These are phyloP conservation scores for Kickxella alabastrina DNA, from an alignment of 192 early-diverging fungal genomes.

Conservation along the genomic window DNA sequence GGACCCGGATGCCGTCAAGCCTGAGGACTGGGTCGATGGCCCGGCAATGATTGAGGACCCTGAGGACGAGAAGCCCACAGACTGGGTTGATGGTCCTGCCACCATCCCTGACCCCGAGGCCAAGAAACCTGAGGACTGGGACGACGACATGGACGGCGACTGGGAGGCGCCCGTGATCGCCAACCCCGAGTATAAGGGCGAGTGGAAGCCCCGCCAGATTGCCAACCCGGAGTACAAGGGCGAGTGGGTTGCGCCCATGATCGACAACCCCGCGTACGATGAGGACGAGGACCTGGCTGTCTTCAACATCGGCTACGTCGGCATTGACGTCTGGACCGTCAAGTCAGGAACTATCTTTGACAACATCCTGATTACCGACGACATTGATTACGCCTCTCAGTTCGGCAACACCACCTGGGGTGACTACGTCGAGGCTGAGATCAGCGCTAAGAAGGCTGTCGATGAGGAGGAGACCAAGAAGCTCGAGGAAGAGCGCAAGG, in stretches of 20 bases:
- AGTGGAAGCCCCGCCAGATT: constrained; percentile 79
- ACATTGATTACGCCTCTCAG: constrained; percentile 70
- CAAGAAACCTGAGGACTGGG: constrained; percentile 87
- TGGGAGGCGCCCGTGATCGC: constrained; percentile 85
- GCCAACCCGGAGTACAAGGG: constrained; percentile 94
- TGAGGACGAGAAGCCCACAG: constrained; percentile 67
- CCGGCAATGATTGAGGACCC: constrained; percentile 67
- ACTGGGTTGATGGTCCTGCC: constrained; percentile 72
- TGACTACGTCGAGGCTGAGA: constrained; percentile 63
- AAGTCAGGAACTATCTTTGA: constrained; percentile 87
- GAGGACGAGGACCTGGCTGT: constrained; percentile 76
- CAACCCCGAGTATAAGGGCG: constrained; percentile 85
- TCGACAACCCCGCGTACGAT: constrained; percentile 93
- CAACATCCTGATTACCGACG: constrained; percentile 89
- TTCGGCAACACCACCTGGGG: constrained; percentile 67
- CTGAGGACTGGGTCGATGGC: constrained; percentile 86
- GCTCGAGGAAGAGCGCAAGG: constrained; percentile 48
- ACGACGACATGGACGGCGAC: constrained; percentile 93
- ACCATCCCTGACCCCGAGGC: constrained; percentile 80
- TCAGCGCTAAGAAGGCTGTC: constrained; percentile 59
- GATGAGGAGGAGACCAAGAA: constrained; percentile 52
- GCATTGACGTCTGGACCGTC: constrained; percentile 97
- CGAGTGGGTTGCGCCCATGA: constrained; percentile 78
- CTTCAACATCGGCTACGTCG: constrained; percentile 83
- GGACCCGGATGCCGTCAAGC: constrained; percentile 81